Percentiles rank a stretch among this genome's conserved stretches.
Evolutionary conservation across 352 stramenopile species (phyloP).

Genomic region (Aphanomyces invadans): DNA sequence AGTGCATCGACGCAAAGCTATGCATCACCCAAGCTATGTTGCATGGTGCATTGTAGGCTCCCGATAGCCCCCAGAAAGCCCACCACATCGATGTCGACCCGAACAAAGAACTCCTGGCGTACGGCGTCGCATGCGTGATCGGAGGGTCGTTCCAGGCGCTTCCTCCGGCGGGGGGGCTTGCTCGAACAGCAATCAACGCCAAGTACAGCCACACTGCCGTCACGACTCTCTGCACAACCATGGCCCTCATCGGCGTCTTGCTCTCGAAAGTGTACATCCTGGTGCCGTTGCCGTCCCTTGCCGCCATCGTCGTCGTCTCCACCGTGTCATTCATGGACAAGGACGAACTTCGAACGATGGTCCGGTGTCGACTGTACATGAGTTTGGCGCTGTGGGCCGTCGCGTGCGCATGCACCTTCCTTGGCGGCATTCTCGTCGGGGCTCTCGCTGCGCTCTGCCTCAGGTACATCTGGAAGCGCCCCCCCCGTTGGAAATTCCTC

Average conservation of each 20-base stretch:
- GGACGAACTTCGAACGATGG: not conserved
- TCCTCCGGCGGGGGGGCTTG: not conserved
- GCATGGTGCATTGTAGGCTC: not conserved
- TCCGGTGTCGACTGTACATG: not conserved
- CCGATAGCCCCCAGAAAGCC: not conserved
- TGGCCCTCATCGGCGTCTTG: not conserved
- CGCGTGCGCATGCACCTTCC: not conserved
- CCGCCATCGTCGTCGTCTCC: conserved; percentile 3
- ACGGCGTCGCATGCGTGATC: conserved; percentile 8
- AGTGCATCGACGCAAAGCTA: too few relatives aligned
- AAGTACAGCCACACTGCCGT: not conserved
- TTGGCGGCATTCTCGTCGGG: not conserved
- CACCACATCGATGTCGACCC: not conserved
- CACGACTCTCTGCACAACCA: not conserved
- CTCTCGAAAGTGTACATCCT: not conserved
- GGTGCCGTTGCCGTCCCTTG: not conserved
- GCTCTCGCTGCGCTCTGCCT: not conserved
- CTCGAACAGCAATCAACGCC: not conserved
- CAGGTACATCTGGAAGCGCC: not conserved
- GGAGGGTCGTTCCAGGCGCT: not conserved
- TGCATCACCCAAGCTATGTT: not conserved
- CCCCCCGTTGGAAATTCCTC: too few relatives aligned
- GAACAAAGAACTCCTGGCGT: conserved; percentile 13
- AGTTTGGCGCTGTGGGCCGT: not conserved
- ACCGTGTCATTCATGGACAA: not conserved